Evolutionary conservation across 2,329 filamentous ascomycete species (phyloP), one percentile per base, ranked within the genome.

Genomic region (Balansia obtecta): DNA sequence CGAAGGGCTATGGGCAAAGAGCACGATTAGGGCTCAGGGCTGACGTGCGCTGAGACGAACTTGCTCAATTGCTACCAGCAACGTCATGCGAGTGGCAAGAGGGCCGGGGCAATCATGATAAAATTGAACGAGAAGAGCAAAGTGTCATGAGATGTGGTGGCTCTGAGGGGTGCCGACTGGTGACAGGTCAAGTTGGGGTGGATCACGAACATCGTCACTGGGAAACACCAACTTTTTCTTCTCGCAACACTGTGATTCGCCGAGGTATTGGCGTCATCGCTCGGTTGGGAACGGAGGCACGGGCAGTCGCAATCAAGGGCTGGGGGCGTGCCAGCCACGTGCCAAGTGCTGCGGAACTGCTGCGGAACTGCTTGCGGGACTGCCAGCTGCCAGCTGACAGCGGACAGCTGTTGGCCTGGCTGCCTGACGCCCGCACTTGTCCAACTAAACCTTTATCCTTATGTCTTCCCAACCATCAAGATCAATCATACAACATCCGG

Each of bases 211-310:
- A 41, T 55, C 50, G 45, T 50, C 52, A 53, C n/a, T 49, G 45
- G 51, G 48, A 54, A 27, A 52, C 39, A 30, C 11, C 10, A 8
- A 11, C 22, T 27, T 37, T 37, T 37, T 52, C 48, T 53, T 50
- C 50, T 27, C 46, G 41, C 44, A 46, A 48, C 45, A 37, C 52
- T 48, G 49, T 56, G 52, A 57, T 57, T 57, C 53, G 55, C 51
- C 52, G 54, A 54, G 53, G 53, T 42, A 16, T 46, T 44, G 52
- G 48, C 41, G 42, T 27, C 15, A 33, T 22, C 12, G 46, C 18
- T 53, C 37, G 49, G 53, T 51, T 53, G 52, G 46, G 53, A 40
- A 41, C 45, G 45, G 45, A 43, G 20, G n/a, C 11, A 40, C 45
- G 16, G 34, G 42, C n/a, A 20, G 34, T 37, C 46, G 4, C 27